Conservation (phyloP, 495 filamentous ascomycete genomes). For the Tuber magnatum region DNA sequence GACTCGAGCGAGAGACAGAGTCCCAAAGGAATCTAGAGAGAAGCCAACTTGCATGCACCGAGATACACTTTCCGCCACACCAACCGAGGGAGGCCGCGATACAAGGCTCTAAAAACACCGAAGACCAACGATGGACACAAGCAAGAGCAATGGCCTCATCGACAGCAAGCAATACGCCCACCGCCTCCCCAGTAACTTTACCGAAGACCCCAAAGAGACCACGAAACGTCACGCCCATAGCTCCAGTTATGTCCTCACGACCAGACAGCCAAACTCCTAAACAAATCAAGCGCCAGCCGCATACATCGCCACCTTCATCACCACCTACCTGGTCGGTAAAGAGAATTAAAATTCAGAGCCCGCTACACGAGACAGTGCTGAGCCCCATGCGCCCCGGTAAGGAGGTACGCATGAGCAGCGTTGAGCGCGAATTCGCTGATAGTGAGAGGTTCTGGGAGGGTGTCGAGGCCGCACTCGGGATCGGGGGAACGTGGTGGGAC, state of each 20-base stretch:
- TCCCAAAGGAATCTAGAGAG: conserved; percentile 26
- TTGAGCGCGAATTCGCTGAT: conserved; percentile 13
- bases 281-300: neutral
- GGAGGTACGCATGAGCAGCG: neutral
- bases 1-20: conserved; percentile 11
- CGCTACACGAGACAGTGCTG: neutral
- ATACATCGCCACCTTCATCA: conserved; percentile 15
- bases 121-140: neutral
- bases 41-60: neutral
- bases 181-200: conserved; percentile 7
- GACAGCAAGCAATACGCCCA: conserved; percentile 4
- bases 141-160: conserved; percentile 6
- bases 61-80: neutral
- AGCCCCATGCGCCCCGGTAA: neutral
- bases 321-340: conserved; percentile 4
- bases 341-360: neutral
- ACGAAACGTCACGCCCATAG: neutral
- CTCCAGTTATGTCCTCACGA: neutral
- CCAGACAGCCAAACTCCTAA: neutral
- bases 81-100: neutral
- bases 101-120: neutral
- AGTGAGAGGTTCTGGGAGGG: conserved; percentile 18
- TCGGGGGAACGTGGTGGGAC: conserved; percentile 38
- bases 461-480: conserved; percentile 21
- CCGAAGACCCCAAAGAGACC: conserved; percentile 13